Percentiles rank a stretch among this genome's conserved stretches.
phyloP scores from a whole-genome alignment of 768 basidiomycete species.

The Pulveroboletus sp. region DNA sequence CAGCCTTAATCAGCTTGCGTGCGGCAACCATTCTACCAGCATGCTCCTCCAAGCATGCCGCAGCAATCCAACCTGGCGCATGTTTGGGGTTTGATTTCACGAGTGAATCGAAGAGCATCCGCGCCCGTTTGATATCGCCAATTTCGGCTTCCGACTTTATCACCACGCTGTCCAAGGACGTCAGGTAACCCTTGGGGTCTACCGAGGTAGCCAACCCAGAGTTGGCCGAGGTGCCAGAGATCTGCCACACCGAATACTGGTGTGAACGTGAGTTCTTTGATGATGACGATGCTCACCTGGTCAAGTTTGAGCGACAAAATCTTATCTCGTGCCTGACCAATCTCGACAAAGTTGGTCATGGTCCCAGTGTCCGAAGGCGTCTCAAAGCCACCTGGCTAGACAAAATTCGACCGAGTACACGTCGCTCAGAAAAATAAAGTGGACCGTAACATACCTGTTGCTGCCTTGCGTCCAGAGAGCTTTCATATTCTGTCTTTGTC shows the following conservation, averaged over 20 bases:
- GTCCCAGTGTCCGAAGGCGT: slow-evolving; percentile 78
- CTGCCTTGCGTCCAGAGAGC: slow-evolving; percentile 65
- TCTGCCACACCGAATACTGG: background rate
- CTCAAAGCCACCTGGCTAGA: slow-evolving; percentile 56
- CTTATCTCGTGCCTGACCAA: slow-evolving; percentile 94
- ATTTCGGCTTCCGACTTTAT: slow-evolving; percentile 94
- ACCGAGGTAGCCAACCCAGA: slow-evolving; percentile 82
- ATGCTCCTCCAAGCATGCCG: slow-evolving; percentile 92
- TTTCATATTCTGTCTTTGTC: slow-evolving; percentile 69
- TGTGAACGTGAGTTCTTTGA: no score
- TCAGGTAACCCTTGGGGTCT: slow-evolving; percentile 98
- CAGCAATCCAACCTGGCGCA: slow-evolving; percentile 97
- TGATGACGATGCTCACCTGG: slow-evolving; percentile 51
- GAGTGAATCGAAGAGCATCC: slow-evolving; percentile 93
- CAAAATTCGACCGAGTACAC: background rate
- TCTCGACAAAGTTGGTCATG: slow-evolving; percentile 91
- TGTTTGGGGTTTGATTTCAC: slow-evolving; percentile 98
- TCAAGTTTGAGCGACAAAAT: slow-evolving; percentile 91
- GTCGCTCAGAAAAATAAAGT: background rate
- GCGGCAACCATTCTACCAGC: slow-evolving; percentile 96
- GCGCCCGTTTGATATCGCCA: slow-evolving; percentile 95
- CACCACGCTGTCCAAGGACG: slow-evolving; percentile 86
- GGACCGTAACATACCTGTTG: slow-evolving; percentile 52
- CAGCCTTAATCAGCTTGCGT: slow-evolving; percentile 85
- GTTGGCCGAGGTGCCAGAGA: slow-evolving; percentile 59